Conservation (phyloP, 805 yeast genomes). For the Candida quercuum region DNA sequence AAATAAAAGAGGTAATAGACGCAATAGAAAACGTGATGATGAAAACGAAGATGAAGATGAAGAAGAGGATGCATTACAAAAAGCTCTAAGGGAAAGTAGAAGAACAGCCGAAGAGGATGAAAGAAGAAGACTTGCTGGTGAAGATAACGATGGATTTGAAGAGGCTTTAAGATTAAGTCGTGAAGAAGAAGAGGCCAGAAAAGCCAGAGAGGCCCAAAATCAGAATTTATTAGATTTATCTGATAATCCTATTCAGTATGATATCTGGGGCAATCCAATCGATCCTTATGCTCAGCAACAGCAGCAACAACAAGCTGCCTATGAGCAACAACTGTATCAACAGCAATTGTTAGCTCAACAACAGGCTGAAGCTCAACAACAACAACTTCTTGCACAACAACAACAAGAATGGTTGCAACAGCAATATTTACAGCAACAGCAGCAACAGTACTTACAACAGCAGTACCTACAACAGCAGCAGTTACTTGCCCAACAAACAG, state of each 20-base stretch:
- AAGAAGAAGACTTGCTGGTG: conserved; percentile 44
- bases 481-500: too few species aligned
- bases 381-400: conserved; percentile 7
- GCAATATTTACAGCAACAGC: conserved; percentile 31
- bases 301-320: conserved; percentile 21
- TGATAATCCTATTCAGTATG: conserved; percentile 34
- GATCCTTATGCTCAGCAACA: conserved; percentile 15
- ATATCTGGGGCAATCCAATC: conserved; percentile 26
- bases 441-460: conserved; percentile 26
- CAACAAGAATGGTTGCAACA: conserved; percentile 27
- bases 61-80: conserved; percentile 70
- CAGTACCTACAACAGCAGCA: conserved; percentile 24
- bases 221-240: conserved; percentile 47
- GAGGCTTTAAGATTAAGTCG: conserved; percentile 65
- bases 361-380: conserved; percentile 15
- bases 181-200: conserved; percentile 73
- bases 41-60: conserved; percentile 34
- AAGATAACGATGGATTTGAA: conserved; percentile 46
- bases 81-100: conserved; percentile 76
- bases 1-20: conserved; percentile 29
- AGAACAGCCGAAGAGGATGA: conserved; percentile 83
- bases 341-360: conserved; percentile 23
- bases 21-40: conserved; percentile 25
- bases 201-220: conserved; percentile 35
- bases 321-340: conserved; percentile 17